Conservation (phyloP, 164 flowering plant genomes). For the Liquidambar formosana region DNA sequence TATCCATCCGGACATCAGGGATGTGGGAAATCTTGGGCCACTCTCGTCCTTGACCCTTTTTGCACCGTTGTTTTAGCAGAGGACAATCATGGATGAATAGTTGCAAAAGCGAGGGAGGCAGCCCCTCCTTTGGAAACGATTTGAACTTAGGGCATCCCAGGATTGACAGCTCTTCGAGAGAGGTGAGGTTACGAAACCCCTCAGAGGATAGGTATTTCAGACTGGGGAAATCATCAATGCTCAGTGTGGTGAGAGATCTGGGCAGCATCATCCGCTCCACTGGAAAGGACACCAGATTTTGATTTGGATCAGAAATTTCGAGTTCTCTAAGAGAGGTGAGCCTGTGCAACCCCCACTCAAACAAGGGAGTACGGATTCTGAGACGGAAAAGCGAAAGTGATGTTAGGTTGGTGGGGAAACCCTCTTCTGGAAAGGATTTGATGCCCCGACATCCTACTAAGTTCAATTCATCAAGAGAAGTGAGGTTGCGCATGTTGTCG, state of each 20-base stretch:
- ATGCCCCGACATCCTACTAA: slow-evolving; percentile 10
- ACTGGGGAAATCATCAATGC: slow-evolving; percentile 1
- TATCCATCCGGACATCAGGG: background rate
- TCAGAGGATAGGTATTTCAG: slow-evolving; percentile 3
- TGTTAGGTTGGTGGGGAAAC: slow-evolving; percentile 12
- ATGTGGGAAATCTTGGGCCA: slow-evolving; percentile 15
- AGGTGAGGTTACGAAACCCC: slow-evolving; percentile 7
- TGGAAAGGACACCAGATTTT: slow-evolving; percentile 15
- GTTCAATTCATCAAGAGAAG: slow-evolving; percentile 3
- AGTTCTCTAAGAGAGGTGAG: slow-evolving; percentile 13
- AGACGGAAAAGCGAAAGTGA: slow-evolving; percentile 10
- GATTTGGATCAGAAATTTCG: slow-evolving; percentile 7
- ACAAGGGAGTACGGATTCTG: slow-evolving; percentile 6
- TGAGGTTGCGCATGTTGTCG: background rate
- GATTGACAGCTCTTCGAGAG: slow-evolving; percentile 1
- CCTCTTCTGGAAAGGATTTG: slow-evolving; percentile 10
- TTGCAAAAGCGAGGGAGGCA: slow-evolving; percentile 9
- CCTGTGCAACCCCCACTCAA: slow-evolving; percentile 14
- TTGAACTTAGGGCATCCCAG: slow-evolving; percentile 1
- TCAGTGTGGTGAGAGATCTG: background rate
- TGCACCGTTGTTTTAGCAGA: slow-evolving; percentile 5
- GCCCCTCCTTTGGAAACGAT: slow-evolving; percentile 10
- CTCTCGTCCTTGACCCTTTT: background rate
- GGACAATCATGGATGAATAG: slow-evolving; percentile 12
- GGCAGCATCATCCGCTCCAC: background rate